These are phyloP conservation scores for Russula dissimulans DNA, from an alignment of 768 basidiomycete species.

Conservation along the genomic window DNA sequence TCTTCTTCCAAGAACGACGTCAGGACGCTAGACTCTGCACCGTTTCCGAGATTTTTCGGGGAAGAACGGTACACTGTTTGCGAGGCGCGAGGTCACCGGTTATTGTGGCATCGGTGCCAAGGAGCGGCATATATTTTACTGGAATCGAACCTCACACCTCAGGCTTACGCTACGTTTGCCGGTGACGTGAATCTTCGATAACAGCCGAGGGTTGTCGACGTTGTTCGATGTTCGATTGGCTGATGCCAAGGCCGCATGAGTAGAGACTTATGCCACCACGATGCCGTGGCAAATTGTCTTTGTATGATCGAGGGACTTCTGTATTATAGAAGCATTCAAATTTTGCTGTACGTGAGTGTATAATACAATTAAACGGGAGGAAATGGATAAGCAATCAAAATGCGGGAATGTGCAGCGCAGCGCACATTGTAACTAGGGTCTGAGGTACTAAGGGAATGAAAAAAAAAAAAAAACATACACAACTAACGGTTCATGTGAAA, in stretches of 20 bases:
- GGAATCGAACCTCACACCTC: neutral
- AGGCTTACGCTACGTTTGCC: neutral
- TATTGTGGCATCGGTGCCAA: too few relatives aligned
- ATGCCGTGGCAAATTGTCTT: neutral
- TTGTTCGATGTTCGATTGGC: neutral
- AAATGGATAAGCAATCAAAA: neutral
- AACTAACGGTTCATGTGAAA: neutral
- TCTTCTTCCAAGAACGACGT: neutral
- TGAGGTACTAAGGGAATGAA: neutral
- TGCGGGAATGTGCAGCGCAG: neutral
- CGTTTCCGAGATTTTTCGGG: neutral
- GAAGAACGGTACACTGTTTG: neutral
- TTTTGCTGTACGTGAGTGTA: neutral
- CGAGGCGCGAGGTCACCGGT: too few relatives aligned
- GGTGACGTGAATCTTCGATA: neutral
- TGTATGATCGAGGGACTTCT: neutral
- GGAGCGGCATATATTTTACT: neutral
- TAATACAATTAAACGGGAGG: constrained; percentile 6
- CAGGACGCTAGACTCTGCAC: neutral
- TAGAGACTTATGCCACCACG: neutral
- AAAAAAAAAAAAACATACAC: neutral
- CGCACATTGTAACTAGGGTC: too few relatives aligned
- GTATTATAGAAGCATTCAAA: neutral
- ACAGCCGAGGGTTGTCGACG: too few relatives aligned
- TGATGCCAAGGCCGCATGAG: neutral